A percentile compares a stretch with the other conserved stretches of the same genome.
These are phyloP conservation scores for Hypoxylon rickii DNA, from an alignment of 495 filamentous ascomycete genomes.

Conservation along the genomic window DNA sequence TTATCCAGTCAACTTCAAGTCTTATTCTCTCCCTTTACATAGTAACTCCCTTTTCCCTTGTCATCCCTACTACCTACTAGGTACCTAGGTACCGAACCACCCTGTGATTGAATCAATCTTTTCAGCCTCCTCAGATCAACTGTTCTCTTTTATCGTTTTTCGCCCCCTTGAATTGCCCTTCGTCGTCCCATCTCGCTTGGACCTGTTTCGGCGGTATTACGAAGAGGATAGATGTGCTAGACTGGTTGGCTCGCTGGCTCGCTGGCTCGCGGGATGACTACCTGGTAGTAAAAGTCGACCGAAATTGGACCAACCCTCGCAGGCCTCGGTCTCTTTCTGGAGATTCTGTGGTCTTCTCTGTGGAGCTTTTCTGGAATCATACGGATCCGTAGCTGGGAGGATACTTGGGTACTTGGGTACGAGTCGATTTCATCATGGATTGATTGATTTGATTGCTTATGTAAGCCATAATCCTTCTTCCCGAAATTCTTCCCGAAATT, in stretches of 20 bases:
- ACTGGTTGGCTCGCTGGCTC: too few species aligned
- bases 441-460: too few species aligned
- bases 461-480: too few species aligned
- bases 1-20: neutral
- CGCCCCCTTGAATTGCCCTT: neutral
- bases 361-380: slow-evolving; percentile 2
- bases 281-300: slow-evolving; percentile 3
- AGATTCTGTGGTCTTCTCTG: neutral
- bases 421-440: too few species aligned
- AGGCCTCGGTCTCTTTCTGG: slow-evolving; percentile 31
- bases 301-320: slow-evolving; percentile 29
- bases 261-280: neutral
- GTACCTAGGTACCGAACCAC: too few species aligned
- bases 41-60: too few species aligned
- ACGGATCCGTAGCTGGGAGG: too few species aligned
- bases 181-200: slow-evolving; percentile 13
- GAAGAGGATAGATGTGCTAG: neutral
- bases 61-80: too few species aligned
- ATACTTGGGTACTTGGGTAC: too few species aligned
- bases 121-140: neutral
- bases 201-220: slow-evolving; percentile 22
- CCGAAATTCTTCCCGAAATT: too few species aligned
- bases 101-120: too few species aligned
- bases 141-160: slow-evolving; percentile 1
- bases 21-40: neutral